Evolutionary conservation across 1,284 basidiomycete genomes (phyloP).

Genomic region (Porogramme epimiltina): DNA sequence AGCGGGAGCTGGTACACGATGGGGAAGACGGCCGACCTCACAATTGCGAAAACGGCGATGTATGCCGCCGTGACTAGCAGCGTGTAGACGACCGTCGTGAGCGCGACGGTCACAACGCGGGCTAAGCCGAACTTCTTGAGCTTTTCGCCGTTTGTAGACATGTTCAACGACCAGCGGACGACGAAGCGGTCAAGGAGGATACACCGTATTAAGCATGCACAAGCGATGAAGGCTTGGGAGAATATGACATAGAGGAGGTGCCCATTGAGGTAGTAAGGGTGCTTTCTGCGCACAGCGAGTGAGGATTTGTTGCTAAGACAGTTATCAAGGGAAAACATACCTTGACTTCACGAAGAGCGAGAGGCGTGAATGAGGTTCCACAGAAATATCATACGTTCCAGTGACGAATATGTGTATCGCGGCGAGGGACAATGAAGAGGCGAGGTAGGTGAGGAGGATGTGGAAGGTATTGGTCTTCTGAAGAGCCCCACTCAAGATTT

Average conservation of each 20-base stretch:
- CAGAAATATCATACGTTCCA: constrained; percentile 32
- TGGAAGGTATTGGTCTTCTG: constrained; percentile 46
- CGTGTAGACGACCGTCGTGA: constrained; percentile 44
- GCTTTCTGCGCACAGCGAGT: constrained; percentile 47
- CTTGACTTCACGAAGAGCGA: constrained; percentile 64
- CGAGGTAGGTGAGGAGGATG: constrained; percentile 44
- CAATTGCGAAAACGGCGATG: constrained; percentile 43
- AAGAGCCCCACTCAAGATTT: constrained; percentile 46
- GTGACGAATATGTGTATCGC: constrained; percentile 42
- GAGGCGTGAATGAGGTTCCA: constrained; percentile 42
- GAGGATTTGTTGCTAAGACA: not conserved
- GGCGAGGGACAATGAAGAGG: constrained; percentile 45
- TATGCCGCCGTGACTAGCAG: constrained; percentile 41
- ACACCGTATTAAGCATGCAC: constrained; percentile 52
- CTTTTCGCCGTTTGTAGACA: constrained; percentile 8
- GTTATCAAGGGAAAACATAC: constrained; percentile 46
- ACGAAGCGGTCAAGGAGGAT: constrained; percentile 60
- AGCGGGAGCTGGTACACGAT: constrained; percentile 55
- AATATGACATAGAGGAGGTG: constrained; percentile 58
- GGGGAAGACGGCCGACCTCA: constrained; percentile 48
- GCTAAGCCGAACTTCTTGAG: constrained; percentile 26
- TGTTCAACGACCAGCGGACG: constrained; percentile 45
- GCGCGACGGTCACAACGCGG: constrained; percentile 35
- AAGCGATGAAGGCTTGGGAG: constrained; percentile 50
- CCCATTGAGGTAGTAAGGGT: constrained; percentile 70